Evolutionary conservation across 169 alveolate genomes (phyloP).

Genomic region (Besnoitia besnoiti): DNA sequence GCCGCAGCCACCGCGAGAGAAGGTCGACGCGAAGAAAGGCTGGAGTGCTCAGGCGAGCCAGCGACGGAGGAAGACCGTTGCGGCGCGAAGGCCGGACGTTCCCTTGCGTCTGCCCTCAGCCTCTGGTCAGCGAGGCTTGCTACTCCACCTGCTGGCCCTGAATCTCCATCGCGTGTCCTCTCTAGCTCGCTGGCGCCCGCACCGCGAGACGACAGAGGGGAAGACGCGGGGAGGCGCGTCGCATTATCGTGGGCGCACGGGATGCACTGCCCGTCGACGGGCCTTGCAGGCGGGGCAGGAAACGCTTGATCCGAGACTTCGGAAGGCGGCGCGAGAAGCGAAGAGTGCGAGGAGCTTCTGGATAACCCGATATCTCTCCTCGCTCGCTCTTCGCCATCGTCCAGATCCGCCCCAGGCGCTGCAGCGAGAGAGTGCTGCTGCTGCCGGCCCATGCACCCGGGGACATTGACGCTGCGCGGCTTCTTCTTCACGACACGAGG

Average conservation of each 20-base stretch:
- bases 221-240: neutral
- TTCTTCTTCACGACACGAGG: neutral
- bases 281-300: neutral
- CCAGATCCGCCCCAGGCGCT: neutral
- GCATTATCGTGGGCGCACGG: neutral
- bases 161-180: too few species aligned
- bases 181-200: too few species aligned
- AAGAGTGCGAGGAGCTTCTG: neutral
- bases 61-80: too few species aligned
- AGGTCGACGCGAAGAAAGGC: too few species aligned
- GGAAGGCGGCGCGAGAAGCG: neutral
- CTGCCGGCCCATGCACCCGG: neutral
- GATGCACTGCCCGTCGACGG: neutral
- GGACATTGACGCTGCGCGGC: neutral
- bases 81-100: too few species aligned
- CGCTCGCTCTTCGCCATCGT: neutral
- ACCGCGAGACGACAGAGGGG: too few species aligned
- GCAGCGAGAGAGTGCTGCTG: neutral
- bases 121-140: too few species aligned
- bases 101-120: too few species aligned
- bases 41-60: too few species aligned
- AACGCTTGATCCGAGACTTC: neutral
- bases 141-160: too few species aligned
- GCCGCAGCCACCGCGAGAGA: too few species aligned
- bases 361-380: too few species aligned